Conservation (phyloP, 768 basidiomycete genomes). For the Cystobasidium tubakii region DNA sequence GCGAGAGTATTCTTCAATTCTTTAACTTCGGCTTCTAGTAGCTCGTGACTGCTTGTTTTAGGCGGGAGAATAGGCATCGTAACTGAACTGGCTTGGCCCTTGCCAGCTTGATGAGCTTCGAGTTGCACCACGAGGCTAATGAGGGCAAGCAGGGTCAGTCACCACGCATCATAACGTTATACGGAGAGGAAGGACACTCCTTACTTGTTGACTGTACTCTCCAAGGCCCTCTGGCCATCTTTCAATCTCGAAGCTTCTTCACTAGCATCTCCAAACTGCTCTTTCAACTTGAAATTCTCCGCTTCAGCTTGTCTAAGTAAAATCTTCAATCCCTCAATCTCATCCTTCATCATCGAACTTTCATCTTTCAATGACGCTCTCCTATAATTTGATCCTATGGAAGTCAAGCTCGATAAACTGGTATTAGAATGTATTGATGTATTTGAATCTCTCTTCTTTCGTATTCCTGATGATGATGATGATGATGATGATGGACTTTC, state of each 20-base stretch:
- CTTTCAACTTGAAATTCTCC: slow-evolving; percentile 71
- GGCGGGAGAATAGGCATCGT: background rate
- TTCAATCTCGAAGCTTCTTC: slow-evolving; percentile 67
- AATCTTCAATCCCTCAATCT: slow-evolving; percentile 78
- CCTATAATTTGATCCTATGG: slow-evolving; percentile 8
- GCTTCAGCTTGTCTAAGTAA: slow-evolving; percentile 83
- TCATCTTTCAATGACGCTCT: slow-evolving; percentile 41
- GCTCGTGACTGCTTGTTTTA: slow-evolving; percentile 5
- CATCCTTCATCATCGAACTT: slow-evolving; percentile 52
- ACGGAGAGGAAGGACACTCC: background rate
- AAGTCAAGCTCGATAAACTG: slow-evolving; percentile 27
- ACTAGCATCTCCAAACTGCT: slow-evolving; percentile 66
- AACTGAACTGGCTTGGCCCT: background rate
- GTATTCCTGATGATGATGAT: background rate
- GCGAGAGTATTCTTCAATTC: slow-evolving; percentile 41
- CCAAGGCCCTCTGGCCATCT: slow-evolving; percentile 69
- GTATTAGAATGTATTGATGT: slow-evolving; percentile 19
- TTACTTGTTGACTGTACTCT: slow-evolving; percentile 63
- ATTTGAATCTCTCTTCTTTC: slow-evolving; percentile 8
- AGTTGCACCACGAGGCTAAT: background rate
- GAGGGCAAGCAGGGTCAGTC: background rate
- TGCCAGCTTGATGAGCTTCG: slow-evolving; percentile 5
- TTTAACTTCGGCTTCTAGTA: slow-evolving; percentile 55
- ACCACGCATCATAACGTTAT: background rate
- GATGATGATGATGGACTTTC: background rate